These are phyloP conservation scores for Gaeumannomyces sp. DNA, from an alignment of 2,329 filamentous ascomycete genomes.

Conservation along the genomic window DNA sequence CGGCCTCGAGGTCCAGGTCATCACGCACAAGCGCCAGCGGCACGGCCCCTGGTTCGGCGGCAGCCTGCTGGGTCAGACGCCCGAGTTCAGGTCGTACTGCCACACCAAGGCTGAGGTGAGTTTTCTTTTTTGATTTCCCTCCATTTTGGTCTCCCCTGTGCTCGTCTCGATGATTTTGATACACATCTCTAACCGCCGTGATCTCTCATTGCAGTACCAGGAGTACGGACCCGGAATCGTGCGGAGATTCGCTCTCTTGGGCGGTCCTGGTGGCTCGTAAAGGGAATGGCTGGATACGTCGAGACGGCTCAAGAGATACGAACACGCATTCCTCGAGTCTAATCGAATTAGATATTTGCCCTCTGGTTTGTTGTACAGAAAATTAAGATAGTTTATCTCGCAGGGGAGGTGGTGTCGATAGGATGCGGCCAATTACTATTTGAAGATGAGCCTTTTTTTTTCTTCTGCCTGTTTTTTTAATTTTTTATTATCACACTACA, in stretches of 20 bases:
- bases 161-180: too few species aligned
- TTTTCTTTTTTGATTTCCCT: constrained; percentile 7
- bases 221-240: constrained; percentile 96
- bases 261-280: constrained; percentile 79
- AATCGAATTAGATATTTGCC: not conserved
- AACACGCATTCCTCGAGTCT: not conserved
- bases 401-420: not conserved
- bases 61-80: constrained; percentile 91
- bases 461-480: not conserved
- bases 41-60: constrained; percentile 99
- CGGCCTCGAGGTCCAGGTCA: constrained; percentile 92
- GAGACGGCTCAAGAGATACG: not conserved
- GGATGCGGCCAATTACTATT: not conserved
- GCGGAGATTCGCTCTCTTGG: constrained; percentile 85
- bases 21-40: constrained; percentile 93
- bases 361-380: not conserved
- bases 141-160: not conserved
- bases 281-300: not conserved
- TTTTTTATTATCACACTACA: too few species aligned
- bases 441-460: not conserved
- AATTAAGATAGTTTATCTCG: not conserved
- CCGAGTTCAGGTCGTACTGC: constrained; percentile 97
- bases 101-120: constrained; percentile 77
- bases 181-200: not conserved
- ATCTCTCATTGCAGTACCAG: constrained; percentile 62